Conservation (phyloP, 768 basidiomycete genomes). For the Rhizopogon vinicolor region DNA sequence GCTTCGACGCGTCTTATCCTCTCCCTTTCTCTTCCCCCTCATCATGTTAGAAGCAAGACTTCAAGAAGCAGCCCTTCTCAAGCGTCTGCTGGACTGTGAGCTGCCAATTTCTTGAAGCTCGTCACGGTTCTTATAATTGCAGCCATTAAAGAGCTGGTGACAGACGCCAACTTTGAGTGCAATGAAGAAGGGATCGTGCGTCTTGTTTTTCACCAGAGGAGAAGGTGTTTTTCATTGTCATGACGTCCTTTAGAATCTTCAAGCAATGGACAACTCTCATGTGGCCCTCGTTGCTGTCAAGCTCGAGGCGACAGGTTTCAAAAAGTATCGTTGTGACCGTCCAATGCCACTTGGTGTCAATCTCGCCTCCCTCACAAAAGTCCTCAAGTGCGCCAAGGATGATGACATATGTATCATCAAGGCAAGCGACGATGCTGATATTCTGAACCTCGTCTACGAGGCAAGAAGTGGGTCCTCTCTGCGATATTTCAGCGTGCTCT, state of each 20-base stretch:
- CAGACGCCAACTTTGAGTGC: slow-evolving; percentile 97
- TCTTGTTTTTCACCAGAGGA: slow-evolving; percentile 4
- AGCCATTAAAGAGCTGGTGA: slow-evolving; percentile 98
- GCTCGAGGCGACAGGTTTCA: slow-evolving; percentile 76
- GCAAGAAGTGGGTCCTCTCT: slow-evolving; percentile 62
- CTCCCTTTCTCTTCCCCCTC: slow-evolving; percentile 9
- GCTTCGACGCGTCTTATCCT: slow-evolving; percentile 21
- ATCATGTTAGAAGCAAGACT: slow-evolving; percentile 90
- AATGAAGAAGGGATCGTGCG: slow-evolving; percentile 89
- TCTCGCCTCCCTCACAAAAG: slow-evolving; percentile 85
- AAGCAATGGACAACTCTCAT: slow-evolving; percentile 99
- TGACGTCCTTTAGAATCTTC: slow-evolving; percentile 53
- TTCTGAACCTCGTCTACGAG: slow-evolving; percentile 86
- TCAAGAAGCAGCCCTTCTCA: slow-evolving; percentile 80
- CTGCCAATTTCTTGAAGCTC: slow-evolving; percentile 5
- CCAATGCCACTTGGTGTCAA: slow-evolving; percentile 91
- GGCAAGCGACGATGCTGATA: slow-evolving; percentile 86
- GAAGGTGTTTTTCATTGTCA: neutral
- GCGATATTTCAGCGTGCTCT: neutral
- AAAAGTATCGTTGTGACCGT: slow-evolving; percentile 88
- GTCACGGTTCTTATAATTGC: slow-evolving; percentile 6
- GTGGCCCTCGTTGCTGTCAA: slow-evolving; percentile 93
- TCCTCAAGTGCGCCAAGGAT: slow-evolving; percentile 95
- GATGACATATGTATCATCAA: slow-evolving; percentile 90
- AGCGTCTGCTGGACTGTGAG: slow-evolving; percentile 90